Percentiles rank a stretch among this genome's conserved stretches.
These are phyloP conservation scores for Populus trichocarpa DNA, from an alignment of 441 rosid genomes.

Conservation along the genomic window DNA sequence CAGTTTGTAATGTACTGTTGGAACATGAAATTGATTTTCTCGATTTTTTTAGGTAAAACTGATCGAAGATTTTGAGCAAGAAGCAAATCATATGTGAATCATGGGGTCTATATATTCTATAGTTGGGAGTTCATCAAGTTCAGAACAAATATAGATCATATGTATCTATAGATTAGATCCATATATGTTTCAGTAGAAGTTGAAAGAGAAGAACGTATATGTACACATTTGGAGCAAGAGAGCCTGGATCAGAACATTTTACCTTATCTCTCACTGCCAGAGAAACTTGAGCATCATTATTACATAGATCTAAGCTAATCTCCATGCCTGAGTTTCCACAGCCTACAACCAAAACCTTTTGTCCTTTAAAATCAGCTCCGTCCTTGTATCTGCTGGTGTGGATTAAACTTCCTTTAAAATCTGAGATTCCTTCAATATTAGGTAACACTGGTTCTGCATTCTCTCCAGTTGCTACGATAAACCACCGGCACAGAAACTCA, in stretches of 20 bases:
- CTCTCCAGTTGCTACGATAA: slow-evolving; percentile 70
- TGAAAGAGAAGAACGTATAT: background rate
- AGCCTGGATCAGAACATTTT: slow-evolving; percentile 14
- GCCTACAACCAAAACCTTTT: slow-evolving; percentile 64
- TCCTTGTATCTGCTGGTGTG: slow-evolving; percentile 55
- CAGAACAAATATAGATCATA: background rate
- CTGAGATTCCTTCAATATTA: slow-evolving; percentile 42
- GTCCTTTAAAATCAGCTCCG: slow-evolving; percentile 38
- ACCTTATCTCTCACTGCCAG: slow-evolving; percentile 67
- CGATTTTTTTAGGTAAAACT: background rate
- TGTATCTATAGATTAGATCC: background rate
- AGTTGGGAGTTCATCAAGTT: background rate
- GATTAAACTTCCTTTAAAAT: slow-evolving; percentile 41
- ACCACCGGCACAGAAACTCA: slow-evolving; percentile 46
- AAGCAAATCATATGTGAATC: background rate
- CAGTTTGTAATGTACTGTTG: background rate
- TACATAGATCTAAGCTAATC: slow-evolving; percentile 67
- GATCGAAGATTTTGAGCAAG: background rate
- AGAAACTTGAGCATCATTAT: slow-evolving; percentile 49
- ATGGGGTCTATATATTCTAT: background rate
- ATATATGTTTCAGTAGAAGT: background rate
- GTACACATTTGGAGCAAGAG: background rate
- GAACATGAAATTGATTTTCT: background rate
- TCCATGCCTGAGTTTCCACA: slow-evolving; percentile 93
- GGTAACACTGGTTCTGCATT: slow-evolving; percentile 63